Evolutionary conservation across 2,329 filamentous ascomycete genomes (phyloP), one percentile per base, ranked within the genome.

Genomic region (Verticillium longisporum): DNA sequence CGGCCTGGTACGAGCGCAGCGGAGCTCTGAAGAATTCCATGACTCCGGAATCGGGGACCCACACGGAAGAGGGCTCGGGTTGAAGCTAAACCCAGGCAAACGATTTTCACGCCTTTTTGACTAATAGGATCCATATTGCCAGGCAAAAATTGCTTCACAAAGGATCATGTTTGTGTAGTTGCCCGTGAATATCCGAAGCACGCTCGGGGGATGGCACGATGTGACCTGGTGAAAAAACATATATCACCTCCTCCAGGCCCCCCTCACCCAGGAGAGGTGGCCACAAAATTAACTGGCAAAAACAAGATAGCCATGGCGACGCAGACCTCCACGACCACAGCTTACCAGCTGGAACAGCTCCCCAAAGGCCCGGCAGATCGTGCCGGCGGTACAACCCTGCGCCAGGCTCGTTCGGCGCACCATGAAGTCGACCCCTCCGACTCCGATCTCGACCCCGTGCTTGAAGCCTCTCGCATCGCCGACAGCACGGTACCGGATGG

Each of bases 401-500:
- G 45, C 7, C 45, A 53, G 18, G 45, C 18, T 11, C 45, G 45
- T 18, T 53, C 45, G 6, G n/a, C 45, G 18, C 45, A 53, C 45
- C 18, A 53, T 21, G 45, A 53, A 18, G 13, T 53, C 18, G 45
- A 53, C 18, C 18, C 45, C n/a, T 21, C 45, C 45, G 45, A 53
- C 45, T 53, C 45, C n/a, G 55, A 41, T 55, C 21, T 15, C 32
- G 63, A 65, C n/a, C 63, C 62, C 11, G 62, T 73, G 6, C 65
- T 82, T 63, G 72, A 77, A 56, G 76, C 76, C 2, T 82, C 79
- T 0, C 74, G 73, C 3, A 64, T 75, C 2, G 78, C 75, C 5
- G 80, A 83, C 67, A 74, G 77, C 0, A 65, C 75, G 33, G 77
- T 75, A 0, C 83, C 82, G 0, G 81, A 85, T 56, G 82, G 82